Evolutionary conservation across 371 early-diverging fungal genomes (phyloP), one percentile per base, ranked within the genome.

Genomic region (Mortierella sp.): DNA sequence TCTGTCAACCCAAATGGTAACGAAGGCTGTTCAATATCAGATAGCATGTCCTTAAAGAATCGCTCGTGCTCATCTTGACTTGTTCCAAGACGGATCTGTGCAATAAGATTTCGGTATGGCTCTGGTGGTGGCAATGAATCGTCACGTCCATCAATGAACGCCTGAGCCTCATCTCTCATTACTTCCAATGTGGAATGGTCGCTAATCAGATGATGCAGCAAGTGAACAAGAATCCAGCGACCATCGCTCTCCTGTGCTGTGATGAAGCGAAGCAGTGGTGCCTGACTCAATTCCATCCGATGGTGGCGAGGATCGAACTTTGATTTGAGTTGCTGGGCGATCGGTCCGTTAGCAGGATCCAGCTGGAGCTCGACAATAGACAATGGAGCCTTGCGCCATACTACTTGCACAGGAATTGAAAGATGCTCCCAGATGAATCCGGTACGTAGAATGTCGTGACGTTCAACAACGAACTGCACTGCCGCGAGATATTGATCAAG

Each of bases 81-180:
- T n/a, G 22, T n/a, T 27, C 52, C 52, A 5, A 51, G 29, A 13
- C 52, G 51, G 1, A 34, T 27, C 21, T 63, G 63, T 12, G 63
- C 63, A 34, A 63, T 56, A 14, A 63, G 31, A 29, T 63, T 63
- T 19, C 63, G 63, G 63, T 31, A 63, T 13, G 47, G 63, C 25
- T 62, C 39, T 8, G 55, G 17, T 17, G 54, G 16, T 24, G 63
- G 63, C 21, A 62, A 29, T 5, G 49, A 24, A 17, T 46, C 55
- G 21, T 45, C 55, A 5, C 49, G 63, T 19, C 49, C 55, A 2
- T 54, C 39, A 2, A 47, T 16, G 48, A 62, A 47, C 5, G 63
- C 63, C 21, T 54, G 8, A 21, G 54, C 52, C 54, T 62, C 63
- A 10, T 13, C 16, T 0, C 50, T 5, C 29, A 63, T 28, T 2